Base-by-base conservation (phyloP, 805 yeast genomes). In the Torulaspora maleeae region DNA sequence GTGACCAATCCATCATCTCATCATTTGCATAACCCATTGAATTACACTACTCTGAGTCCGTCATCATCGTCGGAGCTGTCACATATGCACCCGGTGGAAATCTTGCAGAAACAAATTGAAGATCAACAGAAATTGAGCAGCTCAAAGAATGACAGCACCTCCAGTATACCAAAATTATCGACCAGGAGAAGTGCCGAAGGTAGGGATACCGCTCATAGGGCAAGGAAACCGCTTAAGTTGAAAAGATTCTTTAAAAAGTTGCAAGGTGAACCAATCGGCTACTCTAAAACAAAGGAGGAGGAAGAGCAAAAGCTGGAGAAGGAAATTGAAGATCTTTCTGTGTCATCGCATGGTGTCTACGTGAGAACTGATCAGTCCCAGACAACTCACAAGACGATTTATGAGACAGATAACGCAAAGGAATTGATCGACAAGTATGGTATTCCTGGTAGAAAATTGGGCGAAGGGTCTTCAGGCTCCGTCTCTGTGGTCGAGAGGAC, bases 391-490 rank as follows among this genome's bases (percentile, higher is more conserved):
- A 63, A 66, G 51, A 57, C 69, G 24, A 49, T 71, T 25, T 70
- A 70, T 47, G 70, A 71, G 24, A 59, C 70, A 0, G 72, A 68
- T 38, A 61, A 65, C 38, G 69, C 73, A 4, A 59, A 63, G 22
- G 71, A 68, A 43, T 49, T 77, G 35, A 61, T 78, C 45, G 74
- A 79, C 43, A 82, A 83, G 55, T 88, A 87, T 64, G 93, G 95
- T 33, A 73, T 79, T 19, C 76, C 82, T 2, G 95, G 95, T 10
- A 76, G 76, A 50, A 71, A 83, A 17, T 70, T 88, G 40, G 98
- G 98, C 17, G 80, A 90, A 47, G 98, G 98, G 11, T 97, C 97
- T 1, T 90, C 95, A 19, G 97, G 98, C 1, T 83, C 93, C 0
- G 98, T 90, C n/a, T 77, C 84, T 34, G 74, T 87, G 43, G 83